Evolutionary conservation across 2,329 filamentous ascomycete genomes (phyloP), one percentile per base, ranked within the genome.

Genomic region (Phaeosphaeriaceae sp.): DNA sequence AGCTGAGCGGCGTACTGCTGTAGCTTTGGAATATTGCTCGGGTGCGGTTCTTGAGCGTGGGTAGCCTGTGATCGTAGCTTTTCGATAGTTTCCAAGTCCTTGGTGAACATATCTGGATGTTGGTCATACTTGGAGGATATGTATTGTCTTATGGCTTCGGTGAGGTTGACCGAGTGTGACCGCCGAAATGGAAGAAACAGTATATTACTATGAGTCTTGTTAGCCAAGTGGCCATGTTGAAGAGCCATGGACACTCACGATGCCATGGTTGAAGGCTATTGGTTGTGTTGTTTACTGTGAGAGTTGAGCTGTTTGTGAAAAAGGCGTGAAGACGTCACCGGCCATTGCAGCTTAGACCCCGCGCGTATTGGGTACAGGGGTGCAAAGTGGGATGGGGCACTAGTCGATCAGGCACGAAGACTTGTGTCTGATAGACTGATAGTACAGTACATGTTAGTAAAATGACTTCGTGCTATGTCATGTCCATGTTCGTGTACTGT

Each of bases 111-210:
- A 74, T 97, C 92, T 28, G 94, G 93, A 71, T 96, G 93, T 73
- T 99, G 94, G 75, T 97, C 93, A 87, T 97, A 97, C 81, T 97
- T 97, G 74, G 86, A 88, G 54, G 92, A 96, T 68, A 99, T 97
- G 78, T 99, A 97, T 71, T 94, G 87, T 58, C 90, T 91, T 71
- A 99, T 92, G 41, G 92, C 89, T 53, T 85, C 81, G 46, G 90
- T 88, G 54, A 97, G 83, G 50, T 88, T 88, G 33, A 96, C 81
- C 48, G 87, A 82, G 57, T 89, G 86, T 42, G 92, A 93, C 70
- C 87, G 89, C 64, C 93, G 90, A 76, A 97, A 97, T 7, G 93
- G 92, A 55, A 96, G 81, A 70, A 87, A 85, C 47, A 96, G 83
- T 56, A 89, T 85, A 71, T 86, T 88, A 44, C 75, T 77, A 52